Evolutionary conservation across 2,329 filamentous ascomycete genomes (phyloP).

Genomic region (Pestalotiopsis sp.): DNA sequence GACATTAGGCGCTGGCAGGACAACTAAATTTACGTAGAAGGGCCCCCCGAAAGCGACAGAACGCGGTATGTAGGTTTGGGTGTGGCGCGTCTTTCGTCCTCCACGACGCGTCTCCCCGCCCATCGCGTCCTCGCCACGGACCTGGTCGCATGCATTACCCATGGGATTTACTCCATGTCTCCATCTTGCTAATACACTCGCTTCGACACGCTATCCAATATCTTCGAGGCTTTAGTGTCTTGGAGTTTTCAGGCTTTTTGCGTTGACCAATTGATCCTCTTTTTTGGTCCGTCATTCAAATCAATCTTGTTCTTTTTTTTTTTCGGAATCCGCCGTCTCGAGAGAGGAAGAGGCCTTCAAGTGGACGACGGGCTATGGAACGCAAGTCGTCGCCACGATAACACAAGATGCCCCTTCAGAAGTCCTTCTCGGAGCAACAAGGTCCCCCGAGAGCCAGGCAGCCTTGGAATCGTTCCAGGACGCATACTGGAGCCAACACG

Average conservation of each 20-base stretch:
- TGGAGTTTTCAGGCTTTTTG: background rate
- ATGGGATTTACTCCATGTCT: background rate
- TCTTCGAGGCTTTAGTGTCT: background rate
- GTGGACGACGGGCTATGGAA: background rate
- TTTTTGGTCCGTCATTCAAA: background rate
- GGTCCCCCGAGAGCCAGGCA: conserved; percentile 31
- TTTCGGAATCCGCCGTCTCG: background rate
- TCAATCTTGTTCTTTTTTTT: background rate
- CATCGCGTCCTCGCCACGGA: background rate
- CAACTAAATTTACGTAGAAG: background rate
- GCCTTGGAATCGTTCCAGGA: conserved; percentile 58
- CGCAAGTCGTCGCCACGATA: background rate
- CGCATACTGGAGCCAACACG: conserved; percentile 43
- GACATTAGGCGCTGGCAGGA: background rate
- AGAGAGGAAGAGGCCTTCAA: too few relatives aligned
- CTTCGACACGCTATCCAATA: background rate
- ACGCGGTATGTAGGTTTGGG: background rate
- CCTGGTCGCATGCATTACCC: background rate
- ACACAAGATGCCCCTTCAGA: conserved; percentile 41
- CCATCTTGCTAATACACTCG: background rate
- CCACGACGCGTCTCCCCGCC: background rate
- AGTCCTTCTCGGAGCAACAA: conserved; percentile 43
- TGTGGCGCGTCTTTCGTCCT: background rate
- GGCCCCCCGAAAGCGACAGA: background rate
- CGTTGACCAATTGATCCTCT: background rate